A percentile compares a stretch with the other conserved stretches of the same genome.
Conservation (phyloP, 2,329 filamentous ascomycete genomes). For the Beauveria sp. region DNA sequence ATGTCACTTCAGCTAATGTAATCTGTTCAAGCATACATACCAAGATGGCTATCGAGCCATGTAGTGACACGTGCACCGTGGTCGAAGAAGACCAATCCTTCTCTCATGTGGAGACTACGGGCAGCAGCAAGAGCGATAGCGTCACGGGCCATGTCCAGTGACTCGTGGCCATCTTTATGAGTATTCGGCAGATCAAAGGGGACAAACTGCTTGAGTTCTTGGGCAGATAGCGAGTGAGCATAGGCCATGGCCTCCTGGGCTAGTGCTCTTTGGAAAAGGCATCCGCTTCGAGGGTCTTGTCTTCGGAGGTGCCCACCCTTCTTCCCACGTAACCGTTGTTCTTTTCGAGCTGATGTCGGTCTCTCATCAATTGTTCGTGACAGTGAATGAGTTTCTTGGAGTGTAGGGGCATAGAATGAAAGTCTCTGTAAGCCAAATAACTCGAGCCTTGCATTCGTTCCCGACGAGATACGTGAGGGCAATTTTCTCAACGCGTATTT, state of each 20-base stretch:
- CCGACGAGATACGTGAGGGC: too few relatives aligned
- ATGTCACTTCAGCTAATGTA: background rate
- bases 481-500: too few relatives aligned
- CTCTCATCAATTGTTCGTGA: too few relatives aligned
- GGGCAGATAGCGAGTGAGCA: background rate
- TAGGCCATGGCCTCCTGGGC: background rate
- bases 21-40: background rate
- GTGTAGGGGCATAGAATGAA: too few relatives aligned
- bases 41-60: too few relatives aligned
- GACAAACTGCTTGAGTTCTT: background rate
- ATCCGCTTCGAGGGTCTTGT: background rate
- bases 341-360: too few relatives aligned
- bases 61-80: background rate
- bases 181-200: background rate
- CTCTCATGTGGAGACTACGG: background rate
- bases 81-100: background rate
- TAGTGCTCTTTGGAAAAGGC: background rate
- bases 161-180: background rate
- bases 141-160: background rate
- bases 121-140: background rate
- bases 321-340: too few relatives aligned
- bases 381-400: too few relatives aligned
- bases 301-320: too few relatives aligned
- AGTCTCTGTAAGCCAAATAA: too few relatives aligned
- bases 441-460: too few relatives aligned